Evolutionary conservation across 768 basidiomycete species (phyloP).

Genomic region (Podaxis sp.): DNA sequence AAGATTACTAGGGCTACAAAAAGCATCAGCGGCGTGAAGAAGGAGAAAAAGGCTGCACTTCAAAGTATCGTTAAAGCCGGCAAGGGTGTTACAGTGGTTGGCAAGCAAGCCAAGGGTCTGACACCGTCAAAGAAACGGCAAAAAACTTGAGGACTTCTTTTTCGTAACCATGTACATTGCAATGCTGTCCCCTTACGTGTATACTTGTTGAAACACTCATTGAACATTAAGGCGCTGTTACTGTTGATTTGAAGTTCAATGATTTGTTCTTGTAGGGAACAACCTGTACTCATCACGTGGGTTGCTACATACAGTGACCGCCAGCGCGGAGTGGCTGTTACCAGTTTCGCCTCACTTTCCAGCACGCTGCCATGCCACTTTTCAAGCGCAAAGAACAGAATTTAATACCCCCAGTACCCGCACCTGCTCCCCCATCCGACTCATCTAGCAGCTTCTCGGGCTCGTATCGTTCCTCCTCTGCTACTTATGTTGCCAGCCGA

Average conservation of each 20-base stretch:
- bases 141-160: slow-evolving; percentile 11
- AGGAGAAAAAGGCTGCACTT: slow-evolving; percentile 82
- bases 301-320: slow-evolving; percentile 5
- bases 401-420: slow-evolving; percentile 64
- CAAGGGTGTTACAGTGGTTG: slow-evolving; percentile 84
- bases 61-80: slow-evolving; percentile 82
- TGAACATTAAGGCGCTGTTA: background rate
- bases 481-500: slow-evolving; percentile 66
- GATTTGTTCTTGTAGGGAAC: background rate
- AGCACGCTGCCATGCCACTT: slow-evolving; percentile 49
- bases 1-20: slow-evolving; percentile 54
- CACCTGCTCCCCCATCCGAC: slow-evolving; percentile 19
- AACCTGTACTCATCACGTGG: slow-evolving; percentile 13
- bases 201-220: background rate
- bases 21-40: slow-evolving; percentile 57
- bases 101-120: slow-evolving; percentile 53
- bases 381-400: slow-evolving; percentile 67
- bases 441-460: slow-evolving; percentile 38
- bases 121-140: slow-evolving; percentile 34
- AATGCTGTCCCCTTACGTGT: background rate
- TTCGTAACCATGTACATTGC: background rate
- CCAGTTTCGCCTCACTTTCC: slow-evolving; percentile 11
- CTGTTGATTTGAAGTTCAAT: background rate
- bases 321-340: slow-evolving; percentile 6
- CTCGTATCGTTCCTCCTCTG: slow-evolving; percentile 26